phyloP scores from a whole-genome alignment of 2,329 filamentous ascomycete species.

The Graphilbum ipis-grandicollis region DNA sequence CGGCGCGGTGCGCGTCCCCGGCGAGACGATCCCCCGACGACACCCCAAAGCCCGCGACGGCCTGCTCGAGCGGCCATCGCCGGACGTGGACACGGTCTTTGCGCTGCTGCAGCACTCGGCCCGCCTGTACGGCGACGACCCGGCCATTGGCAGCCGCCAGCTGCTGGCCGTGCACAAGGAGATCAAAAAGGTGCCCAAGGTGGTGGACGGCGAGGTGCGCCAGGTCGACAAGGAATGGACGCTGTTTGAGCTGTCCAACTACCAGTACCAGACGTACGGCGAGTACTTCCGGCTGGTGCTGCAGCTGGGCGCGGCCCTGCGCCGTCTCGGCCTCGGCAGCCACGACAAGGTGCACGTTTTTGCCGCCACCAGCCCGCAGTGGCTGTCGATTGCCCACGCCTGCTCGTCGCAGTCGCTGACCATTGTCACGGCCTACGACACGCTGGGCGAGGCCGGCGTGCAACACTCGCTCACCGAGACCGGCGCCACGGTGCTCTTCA shows the following conservation, averaged over 20 bases:
- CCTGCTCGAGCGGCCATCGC: constrained; percentile 49
- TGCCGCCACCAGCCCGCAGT: constrained; percentile 68
- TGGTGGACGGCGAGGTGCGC: constrained; percentile 60
- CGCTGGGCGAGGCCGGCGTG: constrained; percentile 68
- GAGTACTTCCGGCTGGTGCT: constrained; percentile 59
- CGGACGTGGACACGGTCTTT: constrained; percentile 56
- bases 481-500: constrained; percentile 65
- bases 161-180: constrained; percentile 66
- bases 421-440: constrained; percentile 91
- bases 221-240: constrained; percentile 85
- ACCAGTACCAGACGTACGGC: constrained; percentile 59
- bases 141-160: constrained; percentile 53
- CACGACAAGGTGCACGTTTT: constrained; percentile 63
- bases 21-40: constrained; percentile 72
- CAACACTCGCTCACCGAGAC: constrained; percentile 77
- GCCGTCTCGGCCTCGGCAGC: constrained; percentile 52
- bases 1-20: constrained; percentile 49
- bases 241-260: constrained; percentile 69
- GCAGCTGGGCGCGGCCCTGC: constrained; percentile 54
- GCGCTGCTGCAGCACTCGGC: constrained; percentile 60
- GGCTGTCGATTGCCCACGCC: constrained; percentile 66
- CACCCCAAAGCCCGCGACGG: constrained; percentile 55
- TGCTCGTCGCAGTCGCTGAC: constrained; percentile 72
- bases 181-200: constrained; percentile 79
- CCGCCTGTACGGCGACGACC: constrained; percentile 40